phyloP scores from a whole-genome alignment of 257 asterid species.

The Fraxinus pennsylvanica region DNA sequence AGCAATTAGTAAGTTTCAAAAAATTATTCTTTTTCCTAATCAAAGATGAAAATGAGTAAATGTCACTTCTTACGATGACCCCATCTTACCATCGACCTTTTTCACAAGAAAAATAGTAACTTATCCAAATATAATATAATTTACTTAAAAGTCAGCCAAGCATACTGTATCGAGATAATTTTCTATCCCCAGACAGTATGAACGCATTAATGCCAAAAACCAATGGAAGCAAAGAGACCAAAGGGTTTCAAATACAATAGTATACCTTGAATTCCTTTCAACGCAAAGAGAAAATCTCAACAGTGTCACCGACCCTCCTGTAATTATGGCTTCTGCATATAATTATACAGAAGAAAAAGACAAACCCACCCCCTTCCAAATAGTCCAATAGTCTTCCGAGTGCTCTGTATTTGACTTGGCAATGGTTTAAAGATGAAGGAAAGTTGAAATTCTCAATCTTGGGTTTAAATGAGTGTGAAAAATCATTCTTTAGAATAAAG shows the following conservation, averaged over 20 bases:
- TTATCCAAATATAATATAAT: background rate
- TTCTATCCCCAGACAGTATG: constrained; percentile 23
- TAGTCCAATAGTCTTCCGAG: constrained; percentile 29
- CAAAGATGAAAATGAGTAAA: background rate
- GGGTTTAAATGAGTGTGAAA: constrained; percentile 23
- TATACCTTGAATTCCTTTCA: constrained; percentile 54
- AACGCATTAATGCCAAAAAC: constrained; percentile 17
- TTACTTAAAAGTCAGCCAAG: background rate
- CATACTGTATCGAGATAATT: no score
- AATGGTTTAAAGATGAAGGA: constrained; percentile 48
- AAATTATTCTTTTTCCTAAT: background rate
- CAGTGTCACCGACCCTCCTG: constrained; percentile 72
- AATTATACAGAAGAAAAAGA: constrained; percentile 9
- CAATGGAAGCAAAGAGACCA: constrained; percentile 32
- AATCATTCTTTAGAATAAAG: constrained; percentile 25
- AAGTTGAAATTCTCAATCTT: constrained; percentile 30
- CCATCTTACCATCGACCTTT: background rate
- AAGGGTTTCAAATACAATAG: constrained; percentile 7
- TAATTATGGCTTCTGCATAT: constrained; percentile 45
- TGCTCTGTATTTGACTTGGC: constrained; percentile 51
- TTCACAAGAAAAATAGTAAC: background rate
- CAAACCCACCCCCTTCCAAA: constrained; percentile 28
- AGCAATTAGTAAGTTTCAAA: background rate
- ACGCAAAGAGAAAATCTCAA: constrained; percentile 49
- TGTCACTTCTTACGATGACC: background rate